Evolutionary conservation across 2,329 filamentous ascomycete genomes (phyloP).

Genomic region (Aspergillus japonicus): DNA sequence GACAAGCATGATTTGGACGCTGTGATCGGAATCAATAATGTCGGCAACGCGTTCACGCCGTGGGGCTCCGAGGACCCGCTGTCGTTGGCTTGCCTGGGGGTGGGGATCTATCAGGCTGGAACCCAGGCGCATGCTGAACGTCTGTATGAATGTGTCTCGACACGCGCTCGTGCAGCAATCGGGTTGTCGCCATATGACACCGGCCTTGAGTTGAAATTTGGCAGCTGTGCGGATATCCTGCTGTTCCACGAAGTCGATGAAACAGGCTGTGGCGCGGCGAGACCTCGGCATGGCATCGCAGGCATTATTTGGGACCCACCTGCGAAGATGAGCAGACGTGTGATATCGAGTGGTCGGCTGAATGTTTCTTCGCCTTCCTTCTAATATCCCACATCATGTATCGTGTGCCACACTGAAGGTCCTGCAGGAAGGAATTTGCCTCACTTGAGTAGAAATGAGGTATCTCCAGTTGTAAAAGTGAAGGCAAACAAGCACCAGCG

Average conservation of each 20-base stretch:
- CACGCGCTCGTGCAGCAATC: slow-evolving; percentile 40
- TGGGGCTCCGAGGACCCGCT: slow-evolving; percentile 67
- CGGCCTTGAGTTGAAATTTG: slow-evolving; percentile 12
- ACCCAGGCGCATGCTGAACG: slow-evolving; percentile 58
- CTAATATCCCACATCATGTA: background rate
- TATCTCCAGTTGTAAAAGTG: background rate
- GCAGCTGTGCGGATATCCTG: slow-evolving; percentile 22
- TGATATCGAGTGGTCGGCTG: slow-evolving; percentile 25
- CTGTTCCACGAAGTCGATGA: slow-evolving; percentile 31
- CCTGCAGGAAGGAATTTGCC: background rate
- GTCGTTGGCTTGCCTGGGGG: slow-evolving; percentile 59
- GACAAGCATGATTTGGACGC: slow-evolving; percentile 57
- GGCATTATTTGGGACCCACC: slow-evolving; percentile 43
- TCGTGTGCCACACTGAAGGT: slow-evolving; percentile 8
- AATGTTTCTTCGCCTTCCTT: slow-evolving; percentile 10
- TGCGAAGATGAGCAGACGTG: slow-evolving; percentile 23
- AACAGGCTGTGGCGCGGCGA: slow-evolving; percentile 28
- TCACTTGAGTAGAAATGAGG: background rate
- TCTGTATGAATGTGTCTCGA: slow-evolving; percentile 57
- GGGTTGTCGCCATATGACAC: slow-evolving; percentile 21
- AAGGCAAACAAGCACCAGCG: background rate
- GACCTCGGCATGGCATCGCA: slow-evolving; percentile 31
- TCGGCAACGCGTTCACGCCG: slow-evolving; percentile 73
- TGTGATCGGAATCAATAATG: slow-evolving; percentile 67
- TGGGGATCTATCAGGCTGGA: slow-evolving; percentile 67